Percentiles rank a stretch among this genome's conserved stretches.
These are phyloP conservation scores for Papiliotrema fonsecae DNA, from an alignment of 1,284 basidiomycete genomes.

Conservation along the genomic window DNA sequence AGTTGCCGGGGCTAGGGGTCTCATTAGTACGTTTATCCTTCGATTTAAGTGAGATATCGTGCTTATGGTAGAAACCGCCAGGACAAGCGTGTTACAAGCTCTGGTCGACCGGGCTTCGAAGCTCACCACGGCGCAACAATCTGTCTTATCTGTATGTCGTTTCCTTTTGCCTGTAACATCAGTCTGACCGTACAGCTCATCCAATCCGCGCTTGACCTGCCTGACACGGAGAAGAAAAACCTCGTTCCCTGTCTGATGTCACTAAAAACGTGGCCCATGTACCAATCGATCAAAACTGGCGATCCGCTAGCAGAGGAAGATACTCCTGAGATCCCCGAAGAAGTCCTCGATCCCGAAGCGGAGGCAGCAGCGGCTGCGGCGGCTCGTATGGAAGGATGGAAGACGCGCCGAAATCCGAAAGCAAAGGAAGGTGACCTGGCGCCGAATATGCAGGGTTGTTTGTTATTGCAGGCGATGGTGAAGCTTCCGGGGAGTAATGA, in stretches of 20 bases:
- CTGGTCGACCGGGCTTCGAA: constrained; percentile 61
- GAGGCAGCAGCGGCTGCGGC: constrained; percentile 38
- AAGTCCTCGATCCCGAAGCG: constrained; percentile 28
- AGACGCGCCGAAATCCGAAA: constrained; percentile 37
- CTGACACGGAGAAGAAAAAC: constrained; percentile 50
- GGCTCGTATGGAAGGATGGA: constrained; percentile 34
- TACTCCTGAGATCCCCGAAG: constrained; percentile 17
- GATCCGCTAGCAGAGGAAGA: constrained; percentile 20
- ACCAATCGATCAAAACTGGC: constrained; percentile 33
- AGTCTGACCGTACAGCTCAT: constrained; percentile 54
- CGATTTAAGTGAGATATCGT: neutral
- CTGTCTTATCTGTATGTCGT: constrained; percentile 42
- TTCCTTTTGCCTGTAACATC: constrained; percentile 32
- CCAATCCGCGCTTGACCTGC: constrained; percentile 59
- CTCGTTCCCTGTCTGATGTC: constrained; percentile 64
- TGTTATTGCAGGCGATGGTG: constrained; percentile 76
- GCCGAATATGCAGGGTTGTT: constrained; percentile 75
- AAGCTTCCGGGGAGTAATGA: constrained; percentile 63
- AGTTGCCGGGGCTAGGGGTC: constrained; percentile 50
- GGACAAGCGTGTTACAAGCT: constrained; percentile 65
- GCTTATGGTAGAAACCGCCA: constrained; percentile 51
- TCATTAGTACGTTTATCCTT: constrained; percentile 53
- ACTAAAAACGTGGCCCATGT: constrained; percentile 55
- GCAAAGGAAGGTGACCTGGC: constrained; percentile 49
- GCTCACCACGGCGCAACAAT: constrained; percentile 46